Evolutionary conservation across 768 basidiomycete species (phyloP).

Genomic region (Rhodosporidiobolus sp.): DNA sequence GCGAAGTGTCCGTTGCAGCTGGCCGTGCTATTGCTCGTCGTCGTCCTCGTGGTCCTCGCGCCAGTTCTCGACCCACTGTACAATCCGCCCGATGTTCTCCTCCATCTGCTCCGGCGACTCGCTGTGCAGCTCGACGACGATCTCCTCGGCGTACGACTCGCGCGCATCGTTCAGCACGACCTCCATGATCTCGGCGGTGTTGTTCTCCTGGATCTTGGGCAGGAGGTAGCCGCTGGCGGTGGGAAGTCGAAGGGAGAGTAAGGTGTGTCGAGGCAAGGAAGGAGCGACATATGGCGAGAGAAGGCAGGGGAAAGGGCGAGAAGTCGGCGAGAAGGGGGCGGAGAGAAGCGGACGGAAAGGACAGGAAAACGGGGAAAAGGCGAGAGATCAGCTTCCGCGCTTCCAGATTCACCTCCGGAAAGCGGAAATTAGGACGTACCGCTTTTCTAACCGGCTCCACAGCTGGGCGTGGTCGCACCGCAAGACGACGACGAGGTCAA

Average conservation of each 20-base stretch:
- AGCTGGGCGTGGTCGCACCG: conserved; percentile 80
- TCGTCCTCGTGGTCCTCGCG: conserved; percentile 45
- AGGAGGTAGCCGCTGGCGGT: conserved; percentile 59
- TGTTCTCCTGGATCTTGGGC: conserved; percentile 97
- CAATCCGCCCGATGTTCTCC: conserved; percentile 77
- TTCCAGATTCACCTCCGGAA: neutral
- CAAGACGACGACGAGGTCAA: conserved; percentile 88
- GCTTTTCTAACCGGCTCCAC: conserved; percentile 85
- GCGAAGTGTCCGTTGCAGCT: neutral
- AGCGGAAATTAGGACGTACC: conserved; percentile 55
- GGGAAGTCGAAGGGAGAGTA: neutral
- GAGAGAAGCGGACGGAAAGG: neutral
- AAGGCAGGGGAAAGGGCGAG: neutral
- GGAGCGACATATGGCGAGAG: neutral
- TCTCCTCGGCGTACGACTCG: conserved; percentile 76
- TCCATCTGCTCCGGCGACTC: conserved; percentile 76
- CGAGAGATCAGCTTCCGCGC: neutral
- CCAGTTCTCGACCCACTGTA: conserved; percentile 85
- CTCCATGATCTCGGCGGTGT: conserved; percentile 97
- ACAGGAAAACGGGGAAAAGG: neutral
- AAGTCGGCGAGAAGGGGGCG: neutral
- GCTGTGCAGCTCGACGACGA: conserved; percentile 79
- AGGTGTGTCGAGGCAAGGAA: neutral
- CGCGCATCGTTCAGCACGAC: conserved; percentile 83
- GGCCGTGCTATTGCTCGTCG: conserved; percentile 21